Base-by-base conservation (phyloP, 1,284 basidiomycete species). In the Ustilago bromivora region DNA sequence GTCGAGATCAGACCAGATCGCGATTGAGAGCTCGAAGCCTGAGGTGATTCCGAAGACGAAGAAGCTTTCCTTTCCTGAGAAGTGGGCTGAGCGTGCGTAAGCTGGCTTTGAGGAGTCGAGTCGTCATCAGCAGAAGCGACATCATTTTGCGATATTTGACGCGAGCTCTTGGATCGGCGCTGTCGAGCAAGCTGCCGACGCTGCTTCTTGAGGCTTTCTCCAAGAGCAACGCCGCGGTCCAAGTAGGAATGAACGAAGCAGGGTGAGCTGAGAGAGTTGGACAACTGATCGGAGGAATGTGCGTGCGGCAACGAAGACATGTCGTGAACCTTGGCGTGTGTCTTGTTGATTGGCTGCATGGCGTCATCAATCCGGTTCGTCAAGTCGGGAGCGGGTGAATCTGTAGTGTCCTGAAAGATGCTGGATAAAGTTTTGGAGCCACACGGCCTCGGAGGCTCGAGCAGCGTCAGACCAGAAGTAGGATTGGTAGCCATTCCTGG, bases 211-310 rank as follows among this genome's bases (percentile, higher is more conserved):
- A 77, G 66, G 19, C 47, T 60, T 15, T 79, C 75, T n/a, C 73
- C 75, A 9, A 71, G 70, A 11, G 71, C 68, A 5, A 82, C 71
- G 15, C 69, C 80, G 19, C 64, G 69, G 47, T 82, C 80, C 23
- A 82, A 67, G 40, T 80, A 74, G 2, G 79, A 81, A 46, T 82
- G 80, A n/a, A 82, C 78, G 35, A 81, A 82, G 55, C 80, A 82
- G 5, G 80, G 80, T n/a, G 75, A 73, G 41, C 58, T 68, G 34
- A 78, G 54, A 11, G 63, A 57, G 17, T 62, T 38, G 31, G 65
- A 17, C 4, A 64, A 13, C 31, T 71, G 73, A 10, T 64, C 64
- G 13, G 68, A 47, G 17, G 68, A 10, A 23, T 62, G 61, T 2
- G 57, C 43, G 40, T 76, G 74, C 32, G 69, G 69, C 12, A 76